Evolutionary conservation across 305 asterid genomes (phyloP).

Genomic region (Solanum aculeatissimum): DNA sequence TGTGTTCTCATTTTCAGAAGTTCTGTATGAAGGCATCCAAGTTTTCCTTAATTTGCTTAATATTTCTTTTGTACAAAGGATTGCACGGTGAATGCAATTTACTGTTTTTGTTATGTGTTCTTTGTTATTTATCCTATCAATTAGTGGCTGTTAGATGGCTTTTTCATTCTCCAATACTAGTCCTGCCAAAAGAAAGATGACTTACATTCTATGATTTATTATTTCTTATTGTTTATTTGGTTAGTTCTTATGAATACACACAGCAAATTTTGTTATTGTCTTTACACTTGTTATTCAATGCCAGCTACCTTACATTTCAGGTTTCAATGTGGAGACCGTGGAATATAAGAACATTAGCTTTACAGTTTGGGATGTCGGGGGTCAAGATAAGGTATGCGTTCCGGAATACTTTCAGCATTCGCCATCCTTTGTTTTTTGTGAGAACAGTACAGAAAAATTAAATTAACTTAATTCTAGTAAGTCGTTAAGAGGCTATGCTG

Average conservation of each 20-base stretch:
- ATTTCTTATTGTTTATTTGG: background rate
- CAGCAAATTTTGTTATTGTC: background rate
- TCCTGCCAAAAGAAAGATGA: background rate
- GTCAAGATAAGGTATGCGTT: slow-evolving; percentile 42
- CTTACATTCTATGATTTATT: background rate
- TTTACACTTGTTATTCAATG: background rate
- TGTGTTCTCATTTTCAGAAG: background rate
- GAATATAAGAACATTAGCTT: slow-evolving; percentile 58
- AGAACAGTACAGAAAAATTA: background rate
- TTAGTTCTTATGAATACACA: background rate
- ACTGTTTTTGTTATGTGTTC: background rate
- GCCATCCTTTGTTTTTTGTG: background rate
- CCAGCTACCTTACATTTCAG: slow-evolving; percentile 7
- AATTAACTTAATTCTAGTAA: background rate
- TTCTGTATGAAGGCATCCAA: background rate
- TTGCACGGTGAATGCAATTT: background rate
- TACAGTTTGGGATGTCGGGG: slow-evolving; percentile 67
- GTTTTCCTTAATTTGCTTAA: background rate
- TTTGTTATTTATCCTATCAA: background rate
- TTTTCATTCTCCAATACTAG: background rate
- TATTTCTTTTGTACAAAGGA: background rate
- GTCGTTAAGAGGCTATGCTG: background rate
- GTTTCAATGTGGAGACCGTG: slow-evolving; percentile 61
- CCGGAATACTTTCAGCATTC: background rate
- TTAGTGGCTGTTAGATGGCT: background rate